These are phyloP conservation scores for Tulasnella sp. DNA, from an alignment of 768 basidiomycete genomes.

Conservation along the genomic window DNA sequence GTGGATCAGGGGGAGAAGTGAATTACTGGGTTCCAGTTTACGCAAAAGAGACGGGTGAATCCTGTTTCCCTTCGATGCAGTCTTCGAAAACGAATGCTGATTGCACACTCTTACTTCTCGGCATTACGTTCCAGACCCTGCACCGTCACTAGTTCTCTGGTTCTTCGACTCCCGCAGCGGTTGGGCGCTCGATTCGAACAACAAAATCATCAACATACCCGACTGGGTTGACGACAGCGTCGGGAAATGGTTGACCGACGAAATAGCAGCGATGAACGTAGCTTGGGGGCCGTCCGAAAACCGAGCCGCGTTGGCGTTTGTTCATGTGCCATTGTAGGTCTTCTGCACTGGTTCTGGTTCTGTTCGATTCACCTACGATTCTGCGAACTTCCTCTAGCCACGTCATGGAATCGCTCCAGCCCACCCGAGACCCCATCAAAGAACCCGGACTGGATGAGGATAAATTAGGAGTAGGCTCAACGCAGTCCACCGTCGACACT, in stretches of 20 bases:
- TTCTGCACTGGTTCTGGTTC: background rate
- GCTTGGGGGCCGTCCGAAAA: slow-evolving; percentile 60
- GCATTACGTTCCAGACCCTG: slow-evolving; percentile 43
- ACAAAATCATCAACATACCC: slow-evolving; percentile 52
- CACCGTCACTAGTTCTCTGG: slow-evolving; percentile 66
- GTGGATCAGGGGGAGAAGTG: slow-evolving; percentile 64
- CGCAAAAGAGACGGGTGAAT: slow-evolving; percentile 36
- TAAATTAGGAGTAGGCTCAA: slow-evolving; percentile 53
- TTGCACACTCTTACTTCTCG: background rate
- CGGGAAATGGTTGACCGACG: slow-evolving; percentile 60
- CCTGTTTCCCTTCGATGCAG: background rate
- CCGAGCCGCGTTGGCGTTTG: slow-evolving; percentile 66
- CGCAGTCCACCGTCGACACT: slow-evolving; percentile 56
- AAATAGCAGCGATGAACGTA: slow-evolving; percentile 57
- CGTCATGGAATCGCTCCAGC: slow-evolving; percentile 41
- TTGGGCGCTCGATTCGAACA: slow-evolving; percentile 47
- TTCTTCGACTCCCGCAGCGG: slow-evolving; percentile 80
- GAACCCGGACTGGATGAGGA: slow-evolving; percentile 54
- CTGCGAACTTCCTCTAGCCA: slow-evolving; percentile 40
- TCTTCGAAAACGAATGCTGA: background rate
- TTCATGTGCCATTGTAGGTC: slow-evolving; percentile 70
- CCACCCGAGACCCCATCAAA: slow-evolving; percentile 47
- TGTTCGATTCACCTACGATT: background rate
- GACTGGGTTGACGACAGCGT: slow-evolving; percentile 74
- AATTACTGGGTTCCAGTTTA: slow-evolving; percentile 78